phyloP scores from a whole-genome alignment of 2,329 filamentous ascomycete genomes.

The Beauveria sp. region DNA sequence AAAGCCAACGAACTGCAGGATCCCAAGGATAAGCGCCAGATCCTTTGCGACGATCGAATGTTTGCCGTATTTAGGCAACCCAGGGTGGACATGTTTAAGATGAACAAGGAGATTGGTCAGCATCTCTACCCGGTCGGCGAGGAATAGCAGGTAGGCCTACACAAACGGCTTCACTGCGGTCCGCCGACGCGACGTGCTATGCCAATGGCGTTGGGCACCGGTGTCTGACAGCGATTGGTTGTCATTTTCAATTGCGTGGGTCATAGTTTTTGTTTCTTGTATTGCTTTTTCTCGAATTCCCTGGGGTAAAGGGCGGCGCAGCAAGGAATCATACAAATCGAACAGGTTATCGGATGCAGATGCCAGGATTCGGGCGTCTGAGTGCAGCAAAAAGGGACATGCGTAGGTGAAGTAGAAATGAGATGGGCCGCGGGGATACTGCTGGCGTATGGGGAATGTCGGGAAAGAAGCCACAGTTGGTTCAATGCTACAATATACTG shows the following conservation, averaged over 20 bases:
- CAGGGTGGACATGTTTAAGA: slow-evolving; percentile 96
- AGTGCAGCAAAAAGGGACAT: neutral
- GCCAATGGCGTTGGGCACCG: slow-evolving; percentile 4
- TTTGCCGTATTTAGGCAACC: slow-evolving; percentile 85
- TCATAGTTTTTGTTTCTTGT: neutral
- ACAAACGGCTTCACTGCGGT: neutral
- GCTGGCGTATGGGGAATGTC: neutral
- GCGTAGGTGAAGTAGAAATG: neutral
- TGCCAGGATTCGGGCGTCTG: neutral
- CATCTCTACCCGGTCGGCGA: slow-evolving; percentile 85
- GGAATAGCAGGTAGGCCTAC: slow-evolving; percentile 24
- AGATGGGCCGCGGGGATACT: neutral
- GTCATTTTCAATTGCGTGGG: neutral
- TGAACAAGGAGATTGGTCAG: slow-evolving; percentile 92
- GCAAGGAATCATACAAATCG: neutral
- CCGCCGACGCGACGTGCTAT: neutral
- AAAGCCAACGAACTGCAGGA: slow-evolving; percentile 84
- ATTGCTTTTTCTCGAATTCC: neutral
- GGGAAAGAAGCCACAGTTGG: neutral
- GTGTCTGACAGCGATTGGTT: neutral
- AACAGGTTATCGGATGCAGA: neutral
- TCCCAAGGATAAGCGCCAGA: slow-evolving; percentile 83
- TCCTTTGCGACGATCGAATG: slow-evolving; percentile 86
- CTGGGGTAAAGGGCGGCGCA: slow-evolving; percentile 4
- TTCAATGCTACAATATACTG: neutral